Evolutionary conservation across 139 green algal species (phyloP).

Genomic region (Coccomyxa sp.): DNA sequence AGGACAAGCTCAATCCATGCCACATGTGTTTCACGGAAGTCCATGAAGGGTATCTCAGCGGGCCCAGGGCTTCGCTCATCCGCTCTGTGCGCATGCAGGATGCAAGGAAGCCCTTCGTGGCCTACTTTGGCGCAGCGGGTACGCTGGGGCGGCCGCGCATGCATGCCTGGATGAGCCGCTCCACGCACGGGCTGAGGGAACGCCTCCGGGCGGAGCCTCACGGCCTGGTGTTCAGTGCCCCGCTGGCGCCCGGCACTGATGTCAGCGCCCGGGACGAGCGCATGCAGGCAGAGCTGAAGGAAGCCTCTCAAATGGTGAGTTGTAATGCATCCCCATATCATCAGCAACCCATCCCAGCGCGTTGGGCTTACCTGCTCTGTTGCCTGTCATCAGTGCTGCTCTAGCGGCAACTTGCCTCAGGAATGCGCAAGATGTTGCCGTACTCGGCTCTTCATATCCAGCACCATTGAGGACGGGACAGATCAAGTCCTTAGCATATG

Average conservation of each 20-base stretch:
- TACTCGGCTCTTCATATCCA: not conserved
- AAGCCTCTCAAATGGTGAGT: not conserved
- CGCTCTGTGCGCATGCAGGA: not conserved
- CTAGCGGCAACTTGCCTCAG: not conserved
- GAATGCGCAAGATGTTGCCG: not conserved
- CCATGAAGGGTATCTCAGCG: not conserved
- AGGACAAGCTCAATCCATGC: not conserved
- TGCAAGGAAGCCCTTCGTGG: slow-evolving; percentile 22
- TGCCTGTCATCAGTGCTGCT: not conserved
- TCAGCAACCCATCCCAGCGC: not conserved
- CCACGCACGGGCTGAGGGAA: slow-evolving; percentile 25
- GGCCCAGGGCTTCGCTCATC: too few relatives aligned
- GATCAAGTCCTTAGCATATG: not conserved
- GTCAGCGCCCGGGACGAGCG: not conserved
- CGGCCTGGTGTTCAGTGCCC: slow-evolving; percentile 41
- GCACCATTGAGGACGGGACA: not conserved
- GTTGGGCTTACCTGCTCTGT: not conserved
- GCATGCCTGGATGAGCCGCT: slow-evolving; percentile 51
- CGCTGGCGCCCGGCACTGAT: slow-evolving; percentile 20
- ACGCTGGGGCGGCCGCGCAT: slow-evolving; percentile 25
- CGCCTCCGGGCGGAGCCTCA: slow-evolving; percentile 16
- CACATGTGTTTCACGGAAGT: not conserved
- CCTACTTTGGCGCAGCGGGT: slow-evolving; percentile 44
- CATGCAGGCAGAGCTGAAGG: not conserved
- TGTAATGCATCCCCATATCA: not conserved